A percentile compares a stretch with the other conserved stretches of the same genome.
These are phyloP conservation scores for Nakazawaea peltata DNA, from an alignment of 805 yeast genomes.

Conservation along the genomic window DNA sequence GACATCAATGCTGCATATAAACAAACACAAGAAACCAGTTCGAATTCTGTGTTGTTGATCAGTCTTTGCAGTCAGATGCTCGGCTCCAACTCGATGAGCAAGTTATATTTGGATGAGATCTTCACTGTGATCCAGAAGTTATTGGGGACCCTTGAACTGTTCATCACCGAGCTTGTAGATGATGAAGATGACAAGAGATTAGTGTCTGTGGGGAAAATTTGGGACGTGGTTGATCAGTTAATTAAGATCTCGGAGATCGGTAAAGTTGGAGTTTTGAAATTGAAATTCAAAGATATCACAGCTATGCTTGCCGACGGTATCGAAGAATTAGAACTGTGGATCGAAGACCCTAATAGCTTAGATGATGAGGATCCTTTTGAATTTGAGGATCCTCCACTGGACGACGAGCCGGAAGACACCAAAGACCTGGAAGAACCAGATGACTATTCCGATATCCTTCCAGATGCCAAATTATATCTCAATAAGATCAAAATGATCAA, in stretches of 20 bases:
- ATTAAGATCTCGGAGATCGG: constrained; percentile 37
- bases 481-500: constrained; percentile 48
- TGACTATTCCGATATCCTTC: constrained; percentile 21
- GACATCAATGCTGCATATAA: constrained; percentile 38
- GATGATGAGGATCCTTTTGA: constrained; percentile 53
- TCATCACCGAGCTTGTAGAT: constrained; percentile 15
- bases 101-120: constrained; percentile 23
- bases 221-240: constrained; percentile 58
- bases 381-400: constrained; percentile 23
- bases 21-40: constrained; percentile 38
- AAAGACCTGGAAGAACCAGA: constrained; percentile 18
- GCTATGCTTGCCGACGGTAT: constrained; percentile 50
- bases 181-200: constrained; percentile 30
- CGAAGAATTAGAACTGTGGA: constrained; percentile 65
- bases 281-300: constrained; percentile 35
- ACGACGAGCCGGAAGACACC: constrained; percentile 21
- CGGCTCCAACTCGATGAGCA: constrained; percentile 24
- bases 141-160: constrained; percentile 11
- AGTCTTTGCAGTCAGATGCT: constrained; percentile 36
- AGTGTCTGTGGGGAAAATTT: constrained; percentile 55
- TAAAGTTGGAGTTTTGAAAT: constrained; percentile 42
- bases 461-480: constrained; percentile 40
- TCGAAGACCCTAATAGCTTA: constrained; percentile 44
- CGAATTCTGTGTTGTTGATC: constrained; percentile 33
- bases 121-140: constrained; percentile 15